Conservation (phyloP, 2,329 filamentous ascomycete species). For the Trichoderma simmonsii region DNA sequence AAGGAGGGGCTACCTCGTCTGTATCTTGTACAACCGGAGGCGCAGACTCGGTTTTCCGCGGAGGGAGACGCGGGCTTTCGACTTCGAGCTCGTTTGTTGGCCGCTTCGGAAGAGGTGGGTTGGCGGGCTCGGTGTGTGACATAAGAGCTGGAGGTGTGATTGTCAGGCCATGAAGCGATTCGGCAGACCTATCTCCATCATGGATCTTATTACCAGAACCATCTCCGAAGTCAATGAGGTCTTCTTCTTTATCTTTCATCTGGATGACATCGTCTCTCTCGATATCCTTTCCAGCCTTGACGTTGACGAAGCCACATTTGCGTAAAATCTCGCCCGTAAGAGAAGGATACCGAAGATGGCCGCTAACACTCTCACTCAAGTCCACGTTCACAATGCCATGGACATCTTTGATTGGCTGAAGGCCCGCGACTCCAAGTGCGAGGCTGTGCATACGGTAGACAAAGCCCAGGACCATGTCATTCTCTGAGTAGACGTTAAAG, state of each 20-base stretch:
- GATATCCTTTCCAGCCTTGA: slow-evolving; percentile 45
- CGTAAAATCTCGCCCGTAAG: slow-evolving; percentile 51
- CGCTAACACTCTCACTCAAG: slow-evolving; percentile 51
- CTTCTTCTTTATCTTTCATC: slow-evolving; percentile 38
- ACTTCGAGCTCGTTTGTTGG: neutral
- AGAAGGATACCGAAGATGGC: slow-evolving; percentile 51
- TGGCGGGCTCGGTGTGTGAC: slow-evolving; percentile 23
- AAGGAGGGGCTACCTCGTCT: neutral
- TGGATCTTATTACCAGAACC: neutral
- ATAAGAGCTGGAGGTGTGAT: slow-evolving; percentile 29
- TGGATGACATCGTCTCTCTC: slow-evolving; percentile 52
- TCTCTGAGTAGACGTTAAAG: slow-evolving; percentile 84
- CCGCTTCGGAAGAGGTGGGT: slow-evolving; percentile 23
- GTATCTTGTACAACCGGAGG: neutral
- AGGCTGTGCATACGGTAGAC: slow-evolving; percentile 82
- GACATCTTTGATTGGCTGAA: slow-evolving; percentile 69
- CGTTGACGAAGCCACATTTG: slow-evolving; percentile 49
- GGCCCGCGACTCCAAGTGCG: slow-evolving; percentile 77
- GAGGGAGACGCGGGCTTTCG: neutral
- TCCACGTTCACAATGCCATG: slow-evolving; percentile 60
- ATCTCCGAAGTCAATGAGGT: slow-evolving; percentile 31
- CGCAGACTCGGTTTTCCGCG: neutral
- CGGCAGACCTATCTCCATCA: slow-evolving; percentile 19
- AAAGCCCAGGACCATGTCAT: slow-evolving; percentile 84
- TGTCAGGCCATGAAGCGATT: slow-evolving; percentile 30